These are phyloP conservation scores for Tagetes erecta DNA, from an alignment of 129 eudicot species.

Conservation along the genomic window DNA sequence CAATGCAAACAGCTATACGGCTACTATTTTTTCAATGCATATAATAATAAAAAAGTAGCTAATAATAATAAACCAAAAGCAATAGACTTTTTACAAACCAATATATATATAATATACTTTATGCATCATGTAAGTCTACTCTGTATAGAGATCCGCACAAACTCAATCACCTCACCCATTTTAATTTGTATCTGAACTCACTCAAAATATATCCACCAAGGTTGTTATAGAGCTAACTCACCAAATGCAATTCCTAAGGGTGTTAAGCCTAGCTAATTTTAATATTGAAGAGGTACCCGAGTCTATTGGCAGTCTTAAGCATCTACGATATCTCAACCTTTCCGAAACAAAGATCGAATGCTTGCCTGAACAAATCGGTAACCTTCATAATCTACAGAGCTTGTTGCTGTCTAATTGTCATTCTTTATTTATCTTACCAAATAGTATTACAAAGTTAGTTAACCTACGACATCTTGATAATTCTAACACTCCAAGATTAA, in stretches of 20 bases:
- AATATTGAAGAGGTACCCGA: neutral
- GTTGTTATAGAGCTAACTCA: neutral
- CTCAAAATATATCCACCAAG: neutral
- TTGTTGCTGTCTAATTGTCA: neutral
- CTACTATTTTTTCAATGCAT: too few relatives aligned
- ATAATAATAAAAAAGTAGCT: too few relatives aligned
- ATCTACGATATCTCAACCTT: conserved; percentile 5
- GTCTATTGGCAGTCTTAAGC: neutral
- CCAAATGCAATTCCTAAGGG: neutral
- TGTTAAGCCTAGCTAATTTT: neutral
- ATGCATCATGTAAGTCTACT: too few relatives aligned
- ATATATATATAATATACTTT: too few relatives aligned
- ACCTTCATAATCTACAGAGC: neutral
- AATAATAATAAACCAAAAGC: too few relatives aligned
- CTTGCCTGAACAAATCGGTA: neutral
- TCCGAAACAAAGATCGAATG: neutral
- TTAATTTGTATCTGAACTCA: too few relatives aligned
- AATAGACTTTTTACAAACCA: too few relatives aligned
- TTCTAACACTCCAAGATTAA: neutral
- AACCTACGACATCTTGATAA: neutral
- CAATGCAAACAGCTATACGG: too few relatives aligned
- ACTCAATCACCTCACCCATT: too few relatives aligned
- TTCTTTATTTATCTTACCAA: neutral
- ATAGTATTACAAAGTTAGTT: neutral
- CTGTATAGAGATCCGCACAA: too few relatives aligned